Conservation (phyloP, 345 rosid species). For the Pistacia vera region DNA sequence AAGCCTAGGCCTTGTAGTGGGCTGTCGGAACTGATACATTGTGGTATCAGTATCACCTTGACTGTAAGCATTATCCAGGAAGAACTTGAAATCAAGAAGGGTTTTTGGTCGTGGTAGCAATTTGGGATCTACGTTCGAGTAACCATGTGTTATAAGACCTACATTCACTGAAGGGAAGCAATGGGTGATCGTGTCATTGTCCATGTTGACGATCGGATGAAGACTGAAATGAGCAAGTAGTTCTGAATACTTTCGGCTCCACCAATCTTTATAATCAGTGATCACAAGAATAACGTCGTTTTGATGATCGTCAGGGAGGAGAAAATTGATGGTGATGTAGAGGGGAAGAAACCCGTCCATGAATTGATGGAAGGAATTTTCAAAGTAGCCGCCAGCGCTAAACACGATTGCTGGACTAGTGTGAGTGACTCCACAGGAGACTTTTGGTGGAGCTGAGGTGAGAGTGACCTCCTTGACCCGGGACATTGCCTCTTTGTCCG, state of each 20-base stretch:
- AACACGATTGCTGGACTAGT: constrained; percentile 32
- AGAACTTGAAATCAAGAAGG: constrained; percentile 24
- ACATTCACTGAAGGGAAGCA: constrained; percentile 37
- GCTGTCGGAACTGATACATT: not conserved
- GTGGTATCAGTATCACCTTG: not conserved
- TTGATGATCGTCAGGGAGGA: constrained; percentile 17
- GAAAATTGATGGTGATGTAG: constrained; percentile 36
- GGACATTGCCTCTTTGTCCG: constrained; percentile 33
- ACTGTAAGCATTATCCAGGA: constrained; percentile 22
- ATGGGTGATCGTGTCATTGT: constrained; percentile 23
- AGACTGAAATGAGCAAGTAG: constrained; percentile 15
- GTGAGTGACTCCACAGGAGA: constrained; percentile 32
- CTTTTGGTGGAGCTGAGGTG: constrained; percentile 20
- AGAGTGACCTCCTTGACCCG: constrained; percentile 36
- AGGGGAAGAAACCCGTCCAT: constrained; percentile 37
- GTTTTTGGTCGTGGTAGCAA: constrained; percentile 17
- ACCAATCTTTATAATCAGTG: constrained; percentile 20
- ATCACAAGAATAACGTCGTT: constrained; percentile 25
- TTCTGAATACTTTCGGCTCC: constrained; percentile 30
- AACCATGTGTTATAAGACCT: constrained; percentile 40
- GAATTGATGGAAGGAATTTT: constrained; percentile 47
- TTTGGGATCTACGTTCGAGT: constrained; percentile 27
- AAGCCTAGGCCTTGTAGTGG: constrained; percentile 13
- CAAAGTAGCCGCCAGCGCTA: constrained; percentile 39
- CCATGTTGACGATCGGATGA: constrained; percentile 26